Evolutionary conservation across 2,329 filamentous ascomycete genomes (phyloP), one percentile per base, ranked within the genome.

Genomic region (Graphium sp.): DNA sequence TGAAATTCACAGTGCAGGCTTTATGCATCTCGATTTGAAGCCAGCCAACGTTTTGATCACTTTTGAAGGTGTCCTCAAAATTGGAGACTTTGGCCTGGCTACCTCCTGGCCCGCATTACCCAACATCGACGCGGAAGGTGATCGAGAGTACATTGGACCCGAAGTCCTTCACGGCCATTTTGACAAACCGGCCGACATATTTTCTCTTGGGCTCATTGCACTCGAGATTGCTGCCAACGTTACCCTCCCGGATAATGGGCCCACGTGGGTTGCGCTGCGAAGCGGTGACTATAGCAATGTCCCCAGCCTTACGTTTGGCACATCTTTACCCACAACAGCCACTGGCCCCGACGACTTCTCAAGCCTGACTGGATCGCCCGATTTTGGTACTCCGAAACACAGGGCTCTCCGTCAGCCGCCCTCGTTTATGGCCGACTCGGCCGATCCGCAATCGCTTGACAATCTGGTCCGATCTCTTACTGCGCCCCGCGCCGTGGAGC

Each of bases 151-250:
- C 48, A 87, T 98, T 46, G 87, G 81, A 1, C 85, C 85, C 0
- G 89, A 98, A 51, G 83, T 93, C 35, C 69, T 98, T 13, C 71
- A 72, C 44, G 87, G 85, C 23, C 70, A 74, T 37, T 89, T 79
- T 40, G 84, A 92, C 53, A 89, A 87, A 49, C 80, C 87, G 21
- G 80, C 84, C 20, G 89, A 98, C 50, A 69, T 98, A 28, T 98
- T 94, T 50, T 82, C 89, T 8, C 69, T 98, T 18, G 89, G 89
- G 29, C 69, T 95, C 41, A 92, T 95, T 50, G 80, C 93, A 48
- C 71, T 94, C 28, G 89, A 98, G 55, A 89, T 85, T 42, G 87
- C 84, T 16, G 84, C 80, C 37, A 98, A 98, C 44, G 84, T 93
- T 28, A 75, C 83, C 36, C 74, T 98, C 17, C 89, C 89, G 0